Conservation (phyloP, 495 filamentous ascomycete species). For the Opeltia flavorubescens region DNA sequence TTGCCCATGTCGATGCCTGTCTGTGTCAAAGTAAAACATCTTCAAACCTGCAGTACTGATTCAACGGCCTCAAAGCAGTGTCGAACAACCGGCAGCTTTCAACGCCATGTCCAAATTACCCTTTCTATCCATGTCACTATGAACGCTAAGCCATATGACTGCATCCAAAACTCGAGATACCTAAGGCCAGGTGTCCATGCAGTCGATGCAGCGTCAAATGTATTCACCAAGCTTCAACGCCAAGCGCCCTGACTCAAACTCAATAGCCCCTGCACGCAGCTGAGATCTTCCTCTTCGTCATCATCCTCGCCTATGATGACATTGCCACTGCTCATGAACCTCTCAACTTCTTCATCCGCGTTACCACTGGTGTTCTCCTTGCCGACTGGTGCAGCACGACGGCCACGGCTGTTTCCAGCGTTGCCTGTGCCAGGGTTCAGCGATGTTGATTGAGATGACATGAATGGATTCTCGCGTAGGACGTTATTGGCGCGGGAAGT, state of each 20-base stretch:
- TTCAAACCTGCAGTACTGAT: too few relatives aligned
- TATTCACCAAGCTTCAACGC: constrained; percentile 32
- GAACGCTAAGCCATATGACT: too few relatives aligned
- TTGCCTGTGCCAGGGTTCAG: constrained; percentile 6
- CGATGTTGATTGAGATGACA: constrained; percentile 15
- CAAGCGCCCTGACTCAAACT: constrained; percentile 57
- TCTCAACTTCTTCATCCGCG: constrained; percentile 44
- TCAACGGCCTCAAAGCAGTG: too few relatives aligned
- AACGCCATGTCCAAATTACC: too few relatives aligned
- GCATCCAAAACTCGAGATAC: too few relatives aligned
- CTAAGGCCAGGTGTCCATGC: too few relatives aligned
- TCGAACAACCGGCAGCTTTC: too few relatives aligned
- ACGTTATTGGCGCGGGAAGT: constrained; percentile 9
- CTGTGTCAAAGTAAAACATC: too few relatives aligned
- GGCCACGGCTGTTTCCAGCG: constrained; percentile 1
- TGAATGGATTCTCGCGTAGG: constrained; percentile 30
- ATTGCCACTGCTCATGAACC: constrained; percentile 55
- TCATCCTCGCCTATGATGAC: constrained; percentile 22
- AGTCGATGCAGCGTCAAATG: too few relatives aligned
- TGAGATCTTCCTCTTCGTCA: constrained; percentile 51
- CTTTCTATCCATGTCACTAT: too few relatives aligned
- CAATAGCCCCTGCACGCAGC: constrained; percentile 65
- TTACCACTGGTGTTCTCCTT: constrained; percentile 21
- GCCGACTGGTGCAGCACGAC: constrained; percentile 1
- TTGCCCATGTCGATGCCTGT: too few relatives aligned